These are phyloP conservation scores for Phaeotremella fagi DNA, from an alignment of 768 basidiomycete genomes.

Conservation along the genomic window DNA sequence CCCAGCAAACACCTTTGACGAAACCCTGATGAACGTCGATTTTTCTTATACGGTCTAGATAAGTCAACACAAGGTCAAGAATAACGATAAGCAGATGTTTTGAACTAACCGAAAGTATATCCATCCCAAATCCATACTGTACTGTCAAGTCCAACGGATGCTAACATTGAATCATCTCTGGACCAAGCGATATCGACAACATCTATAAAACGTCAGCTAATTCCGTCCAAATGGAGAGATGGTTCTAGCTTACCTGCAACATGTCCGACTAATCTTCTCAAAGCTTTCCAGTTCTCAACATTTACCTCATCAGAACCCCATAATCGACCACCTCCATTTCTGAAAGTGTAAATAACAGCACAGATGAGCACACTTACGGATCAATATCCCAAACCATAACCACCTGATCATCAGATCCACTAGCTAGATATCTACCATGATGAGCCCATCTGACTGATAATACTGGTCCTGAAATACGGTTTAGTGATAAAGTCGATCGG, in stretches of 20 bases:
- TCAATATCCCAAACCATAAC: constrained; percentile 97
- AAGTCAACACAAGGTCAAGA: constrained; percentile 1
- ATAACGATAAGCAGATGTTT: not conserved
- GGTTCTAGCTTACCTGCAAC: constrained; percentile 67
- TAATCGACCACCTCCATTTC: constrained; percentile 73
- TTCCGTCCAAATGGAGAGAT: not conserved
- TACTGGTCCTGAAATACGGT: constrained; percentile 58
- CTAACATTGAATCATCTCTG: constrained; percentile 82
- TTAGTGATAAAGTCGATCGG: not conserved
- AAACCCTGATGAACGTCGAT: constrained; percentile 89
- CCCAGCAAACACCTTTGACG: constrained; percentile 98
- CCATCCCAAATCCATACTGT: constrained; percentile 92
- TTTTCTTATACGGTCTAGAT: constrained; percentile 74
- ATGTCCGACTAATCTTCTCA: constrained; percentile 87
- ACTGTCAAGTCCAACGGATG: constrained; percentile 89
- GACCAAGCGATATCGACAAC: constrained; percentile 95
- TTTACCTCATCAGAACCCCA: constrained; percentile 96
- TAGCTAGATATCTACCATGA: constrained; percentile 88
- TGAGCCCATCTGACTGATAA: constrained; percentile 88
- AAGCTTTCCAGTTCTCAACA: constrained; percentile 92
- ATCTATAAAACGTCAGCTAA: constrained; percentile 54
- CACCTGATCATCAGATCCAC: constrained; percentile 91
- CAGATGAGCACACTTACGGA: constrained; percentile 59
- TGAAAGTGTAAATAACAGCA: constrained; percentile 40
- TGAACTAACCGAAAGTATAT: constrained; percentile 67